Conservation (phyloP, 225 moss, liverwort and hornwort genomes). For the Antitrichia curtipendula region DNA sequence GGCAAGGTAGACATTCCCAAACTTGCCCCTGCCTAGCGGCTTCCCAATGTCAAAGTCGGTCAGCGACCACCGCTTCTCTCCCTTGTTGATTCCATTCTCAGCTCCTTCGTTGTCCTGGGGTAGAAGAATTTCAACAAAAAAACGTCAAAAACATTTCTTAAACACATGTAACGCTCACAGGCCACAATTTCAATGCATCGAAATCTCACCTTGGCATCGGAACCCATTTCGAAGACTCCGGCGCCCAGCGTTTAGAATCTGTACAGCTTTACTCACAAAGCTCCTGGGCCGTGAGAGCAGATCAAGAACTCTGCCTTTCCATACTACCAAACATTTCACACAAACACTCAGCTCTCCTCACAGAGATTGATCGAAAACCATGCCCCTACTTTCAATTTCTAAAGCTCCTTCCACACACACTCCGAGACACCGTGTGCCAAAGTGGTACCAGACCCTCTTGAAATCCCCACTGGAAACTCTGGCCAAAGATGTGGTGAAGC, state of each 20-base stretch:
- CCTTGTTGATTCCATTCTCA: background rate
- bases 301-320: background rate
- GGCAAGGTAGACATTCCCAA: conserved; percentile 75
- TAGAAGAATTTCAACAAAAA: background rate
- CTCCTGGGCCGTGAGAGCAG: background rate
- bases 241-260: background rate
- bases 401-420: too few relatives aligned
- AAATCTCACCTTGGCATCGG: conserved; percentile 1
- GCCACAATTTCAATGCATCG: too few relatives aligned
- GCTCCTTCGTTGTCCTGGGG: conserved; percentile 5
- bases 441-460: too few relatives aligned
- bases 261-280: background rate
- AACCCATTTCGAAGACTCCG: background rate
- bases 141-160: background rate
- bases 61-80: conserved; percentile 64
- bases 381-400: background rate
- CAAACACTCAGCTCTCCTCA: background rate
- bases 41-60: conserved; percentile 79
- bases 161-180: background rate
- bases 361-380: background rate
- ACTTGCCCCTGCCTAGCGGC: conserved; percentile 71
- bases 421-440: background rate
- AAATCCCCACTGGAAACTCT: too few relatives aligned
- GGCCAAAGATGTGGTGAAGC: rapidly evolving
- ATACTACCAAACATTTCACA: background rate